phyloP scores from a whole-genome alignment of 2,329 filamentous ascomycete genomes.

The Anisogramma anomala region DNA sequence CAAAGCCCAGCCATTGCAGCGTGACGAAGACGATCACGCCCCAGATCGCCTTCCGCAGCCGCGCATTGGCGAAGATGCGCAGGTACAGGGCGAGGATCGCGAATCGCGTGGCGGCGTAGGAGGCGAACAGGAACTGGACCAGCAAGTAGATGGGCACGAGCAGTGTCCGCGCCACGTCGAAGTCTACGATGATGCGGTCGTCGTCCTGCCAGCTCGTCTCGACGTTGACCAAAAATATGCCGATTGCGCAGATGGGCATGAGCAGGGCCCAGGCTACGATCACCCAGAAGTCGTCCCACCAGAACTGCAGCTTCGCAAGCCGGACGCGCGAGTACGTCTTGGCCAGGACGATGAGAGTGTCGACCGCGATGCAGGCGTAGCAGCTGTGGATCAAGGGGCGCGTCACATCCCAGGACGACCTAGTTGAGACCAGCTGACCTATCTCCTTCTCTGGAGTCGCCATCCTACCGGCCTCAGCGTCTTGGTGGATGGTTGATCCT shows the following conservation, averaged over 20 bases:
- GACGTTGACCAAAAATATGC: conserved; percentile 4
- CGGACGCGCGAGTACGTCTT: conserved; percentile 10
- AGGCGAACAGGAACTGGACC: conserved; percentile 6
- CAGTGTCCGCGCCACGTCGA: conserved; percentile 9
- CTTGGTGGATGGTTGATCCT: not conserved
- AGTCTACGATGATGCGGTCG: conserved; percentile 7
- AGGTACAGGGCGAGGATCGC: conserved; percentile 13
- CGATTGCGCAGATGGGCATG: conserved; percentile 11
- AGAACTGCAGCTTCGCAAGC: conserved; percentile 8
- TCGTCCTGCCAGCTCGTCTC: conserved; percentile 7
- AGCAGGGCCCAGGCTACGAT: conserved; percentile 6
- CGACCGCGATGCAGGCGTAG: conserved; percentile 5
- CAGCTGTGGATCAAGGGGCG: conserved; percentile 6
- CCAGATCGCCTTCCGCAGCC: conserved; percentile 5
- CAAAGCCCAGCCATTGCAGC: conserved; percentile 9
- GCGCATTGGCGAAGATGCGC: conserved; percentile 6
- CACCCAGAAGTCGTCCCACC: conserved; percentile 14
- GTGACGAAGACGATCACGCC: conserved; percentile 2
- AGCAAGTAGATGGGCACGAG: conserved; percentile 9
- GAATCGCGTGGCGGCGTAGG: conserved; percentile 9
- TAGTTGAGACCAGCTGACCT: conserved; percentile 8
- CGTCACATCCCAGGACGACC: conserved; percentile 7
- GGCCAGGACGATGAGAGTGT: conserved; percentile 10
- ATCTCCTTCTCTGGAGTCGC: conserved; percentile 3
- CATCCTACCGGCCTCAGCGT: not conserved